These are phyloP conservation scores for Cystobasidium tubakii DNA, from an alignment of 768 basidiomycete species.

Conservation along the genomic window DNA sequence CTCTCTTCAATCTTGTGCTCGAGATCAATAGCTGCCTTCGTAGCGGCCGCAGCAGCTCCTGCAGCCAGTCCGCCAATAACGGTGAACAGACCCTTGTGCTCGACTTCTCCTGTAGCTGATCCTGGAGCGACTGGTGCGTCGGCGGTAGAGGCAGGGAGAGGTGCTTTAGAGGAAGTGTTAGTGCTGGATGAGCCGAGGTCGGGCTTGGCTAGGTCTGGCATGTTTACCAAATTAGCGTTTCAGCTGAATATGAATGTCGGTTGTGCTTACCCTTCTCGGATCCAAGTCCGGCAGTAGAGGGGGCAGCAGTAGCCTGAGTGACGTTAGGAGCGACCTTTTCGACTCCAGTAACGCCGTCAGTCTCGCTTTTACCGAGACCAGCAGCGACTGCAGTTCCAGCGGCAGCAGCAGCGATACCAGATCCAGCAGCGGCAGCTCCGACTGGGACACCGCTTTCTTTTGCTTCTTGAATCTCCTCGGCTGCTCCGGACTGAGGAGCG, in stretches of 20 bases:
- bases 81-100: conserved; percentile 24
- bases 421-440: neutral
- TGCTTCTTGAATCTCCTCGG: conserved; percentile 6
- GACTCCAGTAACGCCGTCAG: conserved; percentile 24
- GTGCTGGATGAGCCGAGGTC: conserved; percentile 1
- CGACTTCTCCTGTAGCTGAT: conserved; percentile 11
- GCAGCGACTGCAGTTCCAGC: neutral
- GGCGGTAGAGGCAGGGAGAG: conserved; percentile 25
- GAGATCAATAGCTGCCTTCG: neutral
- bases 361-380: conserved; percentile 21
- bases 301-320: conserved; percentile 1
- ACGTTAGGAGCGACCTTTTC: conserved; percentile 31
- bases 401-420: conserved; percentile 13
- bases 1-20: conserved; percentile 22
- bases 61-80: conserved; percentile 10
- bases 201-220: conserved; percentile 5
- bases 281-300: neutral
- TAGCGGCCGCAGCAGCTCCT: conserved; percentile 14
- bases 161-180: neutral
- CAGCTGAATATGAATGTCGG: neutral
- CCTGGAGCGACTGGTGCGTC: conserved; percentile 32
- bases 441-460: conserved; percentile 7
- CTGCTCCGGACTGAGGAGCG: neutral
- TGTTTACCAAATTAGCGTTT: neutral
- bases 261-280: neutral